Percentiles rank a stretch among this genome's conserved stretches.
phyloP scores from a whole-genome alignment of 108 stramenopile species.

The Skeletonema marinoi region DNA sequence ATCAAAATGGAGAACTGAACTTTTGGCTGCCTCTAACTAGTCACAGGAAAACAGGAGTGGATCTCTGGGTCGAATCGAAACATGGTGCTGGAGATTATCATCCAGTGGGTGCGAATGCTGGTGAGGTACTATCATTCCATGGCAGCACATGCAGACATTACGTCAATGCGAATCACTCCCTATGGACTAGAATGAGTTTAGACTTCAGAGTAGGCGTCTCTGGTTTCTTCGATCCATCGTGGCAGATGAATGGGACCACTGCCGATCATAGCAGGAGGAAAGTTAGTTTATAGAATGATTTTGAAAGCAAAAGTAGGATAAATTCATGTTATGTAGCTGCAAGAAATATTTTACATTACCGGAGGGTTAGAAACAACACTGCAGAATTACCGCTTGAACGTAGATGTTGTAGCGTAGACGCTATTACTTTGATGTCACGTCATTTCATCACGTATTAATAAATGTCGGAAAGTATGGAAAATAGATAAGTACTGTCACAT shows the following conservation, averaged over 20 bases:
- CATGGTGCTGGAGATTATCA: slow-evolving; percentile 67
- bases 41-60: slow-evolving; percentile 62
- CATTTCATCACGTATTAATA: no score
- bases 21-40: slow-evolving; percentile 90
- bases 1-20: slow-evolving; percentile 90
- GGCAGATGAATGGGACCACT: slow-evolving; percentile 88
- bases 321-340: no score
- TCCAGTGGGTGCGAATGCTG: slow-evolving; percentile 62
- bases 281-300: slow-evolving; percentile 50
- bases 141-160: slow-evolving; percentile 81
- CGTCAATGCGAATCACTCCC: slow-evolving; percentile 77
- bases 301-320: not conserved
- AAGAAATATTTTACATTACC: no score
- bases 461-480: no score
- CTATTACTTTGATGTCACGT: no score
- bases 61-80: slow-evolving; percentile 72
- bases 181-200: slow-evolving; percentile 72
- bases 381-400: no score
- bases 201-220: slow-evolving; percentile 90
- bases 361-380: no score
- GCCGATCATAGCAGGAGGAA: slow-evolving; percentile 76
- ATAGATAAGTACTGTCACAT: no score
- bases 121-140: slow-evolving; percentile 80
- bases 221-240: slow-evolving; percentile 84
- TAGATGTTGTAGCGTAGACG: no score